phyloP scores from a whole-genome alignment of 352 stramenopile species.

The Globisporangium apiculatum region DNA sequence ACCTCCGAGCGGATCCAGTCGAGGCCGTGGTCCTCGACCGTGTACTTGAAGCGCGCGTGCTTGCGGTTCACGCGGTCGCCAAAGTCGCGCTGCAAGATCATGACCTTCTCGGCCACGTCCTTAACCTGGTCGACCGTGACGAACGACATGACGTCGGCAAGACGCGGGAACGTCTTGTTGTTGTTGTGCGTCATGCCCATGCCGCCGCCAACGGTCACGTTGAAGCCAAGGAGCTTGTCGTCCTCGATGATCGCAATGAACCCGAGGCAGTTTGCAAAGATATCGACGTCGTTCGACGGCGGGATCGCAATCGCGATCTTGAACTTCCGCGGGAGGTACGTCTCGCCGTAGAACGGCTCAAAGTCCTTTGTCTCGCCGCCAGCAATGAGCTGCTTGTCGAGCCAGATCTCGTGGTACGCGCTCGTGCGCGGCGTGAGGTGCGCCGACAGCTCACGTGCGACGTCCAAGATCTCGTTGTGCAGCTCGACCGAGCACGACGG shows the following conservation, averaged over 20 bases:
- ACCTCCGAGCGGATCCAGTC: constrained; percentile 91
- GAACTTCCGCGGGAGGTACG: constrained; percentile 98
- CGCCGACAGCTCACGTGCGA: constrained; percentile 88
- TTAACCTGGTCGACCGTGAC: constrained; percentile 90
- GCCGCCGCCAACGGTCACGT: constrained; percentile 94
- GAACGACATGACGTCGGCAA: constrained; percentile 95
- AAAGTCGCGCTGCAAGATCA: constrained; percentile 94
- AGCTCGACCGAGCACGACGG: constrained; percentile 82
- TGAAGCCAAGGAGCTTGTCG: constrained; percentile 89
- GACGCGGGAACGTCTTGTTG: constrained; percentile 93
- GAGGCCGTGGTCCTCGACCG: constrained; percentile 95
- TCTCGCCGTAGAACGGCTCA: constrained; percentile 96
- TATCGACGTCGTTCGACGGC: constrained; percentile 96
- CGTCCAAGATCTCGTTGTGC: constrained; percentile 78
- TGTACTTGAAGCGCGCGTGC: constrained; percentile 98
- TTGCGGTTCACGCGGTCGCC: constrained; percentile 96
- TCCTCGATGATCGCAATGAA: constrained; percentile 91
- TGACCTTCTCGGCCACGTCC: constrained; percentile 90
- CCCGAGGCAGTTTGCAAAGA: constrained; percentile 97
- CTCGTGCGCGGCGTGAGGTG: constrained; percentile 92
- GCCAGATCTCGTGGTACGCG: constrained; percentile 97
- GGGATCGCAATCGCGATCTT: constrained; percentile 98
- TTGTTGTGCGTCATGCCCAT: constrained; percentile 98
- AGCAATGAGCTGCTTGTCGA: constrained; percentile 96
- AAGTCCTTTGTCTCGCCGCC: constrained; percentile 91